Evolutionary conservation across 139 green algal genomes (phyloP), one percentile per base, ranked within the genome.

Genomic region (Chlorella vulgaris): DNA sequence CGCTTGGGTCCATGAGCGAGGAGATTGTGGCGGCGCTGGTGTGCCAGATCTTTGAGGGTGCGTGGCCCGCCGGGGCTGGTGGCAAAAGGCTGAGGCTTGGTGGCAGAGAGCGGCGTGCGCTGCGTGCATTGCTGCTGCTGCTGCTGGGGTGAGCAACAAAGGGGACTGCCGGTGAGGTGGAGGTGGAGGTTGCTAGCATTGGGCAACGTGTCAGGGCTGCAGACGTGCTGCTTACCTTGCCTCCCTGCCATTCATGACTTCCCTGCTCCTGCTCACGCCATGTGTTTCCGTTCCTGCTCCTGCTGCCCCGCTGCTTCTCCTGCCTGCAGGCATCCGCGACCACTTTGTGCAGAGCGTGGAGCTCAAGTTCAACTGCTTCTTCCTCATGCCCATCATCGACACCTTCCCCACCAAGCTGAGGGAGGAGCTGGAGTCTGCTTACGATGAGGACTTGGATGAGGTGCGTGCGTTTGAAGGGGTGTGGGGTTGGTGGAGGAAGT

Each of bases 311-410:
- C 39, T 36, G 21, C 22, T 7, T 47, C 51, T 26, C 33, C 4
- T 0, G 21, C 7, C 38, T 53, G 86, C 93, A 87, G 93, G 96
- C 85, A 98, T 99, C 83, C 86, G 96, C 38, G 94, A 98, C 86
- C 90, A 97, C 89, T 89, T 98, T 81, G 92, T 98, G n/a, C 87
- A 90, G 79, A 69, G 82, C 24, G 91, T 93, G 66, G 93, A 96
- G 89, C 86, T 97, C 42, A 97, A 97, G 91, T 98, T 98, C 94
- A 98, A 98, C 90, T 98, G 94, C 87, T 99, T 99, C 91, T 98
- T 99, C 92, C 90, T 99, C 39, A 98, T 99, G 96, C 95, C 95
- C 7, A 67, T 99, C 28, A 87, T 99, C 28, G 93, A 98, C 89
- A 76, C 86, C 28, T 98, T 98, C 88, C 93, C 94, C 18, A 81